Percentiles rank a stretch among this genome's conserved stretches.
Evolutionary conservation across 2,329 filamentous ascomycete genomes (phyloP).

Genomic region (Emericellopsis atlantica): DNA sequence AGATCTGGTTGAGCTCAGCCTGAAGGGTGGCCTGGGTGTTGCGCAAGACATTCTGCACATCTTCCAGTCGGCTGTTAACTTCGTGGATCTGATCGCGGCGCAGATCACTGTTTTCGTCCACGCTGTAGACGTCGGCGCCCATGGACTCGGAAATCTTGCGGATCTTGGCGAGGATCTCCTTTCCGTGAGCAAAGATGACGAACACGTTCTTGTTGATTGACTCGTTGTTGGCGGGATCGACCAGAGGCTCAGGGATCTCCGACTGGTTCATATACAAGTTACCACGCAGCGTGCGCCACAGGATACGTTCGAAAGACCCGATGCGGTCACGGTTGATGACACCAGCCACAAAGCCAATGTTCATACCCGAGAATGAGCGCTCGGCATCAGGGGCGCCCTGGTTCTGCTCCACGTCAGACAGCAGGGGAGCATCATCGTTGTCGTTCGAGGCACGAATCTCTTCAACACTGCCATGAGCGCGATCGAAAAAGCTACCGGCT

Average conservation of each 20-base stretch:
- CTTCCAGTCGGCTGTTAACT: conserved; percentile 84
- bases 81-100: conserved; percentile 93
- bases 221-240: conserved; percentile 89
- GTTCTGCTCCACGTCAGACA: conserved; percentile 86
- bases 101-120: conserved; percentile 94
- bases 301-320: conserved; percentile 88
- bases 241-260: conserved; percentile 85
- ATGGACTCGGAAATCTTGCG: conserved; percentile 97
- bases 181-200: conserved; percentile 97
- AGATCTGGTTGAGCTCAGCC: conserved; percentile 87
- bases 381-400: conserved; percentile 54
- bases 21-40: conserved; percentile 94
- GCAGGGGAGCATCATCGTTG: conserved; percentile 83
- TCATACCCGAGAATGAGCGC: conserved; percentile 90
- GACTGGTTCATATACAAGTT: conserved; percentile 99
- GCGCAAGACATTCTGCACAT: conserved; percentile 81
- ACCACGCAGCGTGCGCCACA: conserved; percentile 93
- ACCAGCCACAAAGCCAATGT: conserved; percentile 95
- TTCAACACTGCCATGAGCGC: conserved; percentile 90
- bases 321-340: conserved; percentile 91
- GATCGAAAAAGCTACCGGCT: conserved; percentile 93
- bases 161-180: conserved; percentile 97
- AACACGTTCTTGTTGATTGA: conserved; percentile 95
- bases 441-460: conserved; percentile 87
- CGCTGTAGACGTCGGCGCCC: conserved; percentile 88